These are phyloP conservation scores for Hansenula sp. DNA, from an alignment of 1,139 yeast species.

Conservation along the genomic window DNA sequence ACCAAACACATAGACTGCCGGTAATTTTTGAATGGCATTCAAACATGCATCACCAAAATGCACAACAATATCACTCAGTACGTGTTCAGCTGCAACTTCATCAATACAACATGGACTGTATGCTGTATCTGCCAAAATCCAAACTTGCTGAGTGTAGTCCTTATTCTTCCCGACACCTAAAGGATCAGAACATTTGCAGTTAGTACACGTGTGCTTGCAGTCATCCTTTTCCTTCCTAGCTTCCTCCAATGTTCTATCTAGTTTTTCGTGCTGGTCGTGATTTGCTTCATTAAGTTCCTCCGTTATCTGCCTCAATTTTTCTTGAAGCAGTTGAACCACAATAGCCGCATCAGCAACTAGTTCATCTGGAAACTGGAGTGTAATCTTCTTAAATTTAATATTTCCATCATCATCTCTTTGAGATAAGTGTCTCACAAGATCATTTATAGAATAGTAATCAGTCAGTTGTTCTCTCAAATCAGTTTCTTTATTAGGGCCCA, in stretches of 20 bases:
- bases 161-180: slow-evolving; percentile 16
- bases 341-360: slow-evolving; percentile 76
- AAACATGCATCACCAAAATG: slow-evolving; percentile 96
- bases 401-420: slow-evolving; percentile 25
- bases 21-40: slow-evolving; percentile 68
- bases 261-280: not conserved
- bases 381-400: slow-evolving; percentile 46
- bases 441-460: slow-evolving; percentile 50
- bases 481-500: slow-evolving; percentile 25
- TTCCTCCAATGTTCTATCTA: not conserved
- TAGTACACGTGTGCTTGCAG: slow-evolving; percentile 19
- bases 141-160: slow-evolving; percentile 34
- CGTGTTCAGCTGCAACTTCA: slow-evolving; percentile 96
- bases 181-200: slow-evolving; percentile 23
- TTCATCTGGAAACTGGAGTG: slow-evolving; percentile 87
- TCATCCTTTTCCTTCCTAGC: slow-evolving; percentile 11
- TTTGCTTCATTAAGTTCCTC: not conserved
- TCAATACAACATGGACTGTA: slow-evolving; percentile 96
- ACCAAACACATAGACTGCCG: slow-evolving; percentile 77
- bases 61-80: slow-evolving; percentile 75
- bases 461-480: slow-evolving; percentile 31
- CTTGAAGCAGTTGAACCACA: slow-evolving; percentile 50
- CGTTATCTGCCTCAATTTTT: slow-evolving; percentile 13
- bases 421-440: slow-evolving; percentile 37
- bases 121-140: slow-evolving; percentile 92